Evolutionary conservation across 2,329 filamentous ascomycete genomes (phyloP).

Genomic region (Ophiocordyceps robertsii): DNA sequence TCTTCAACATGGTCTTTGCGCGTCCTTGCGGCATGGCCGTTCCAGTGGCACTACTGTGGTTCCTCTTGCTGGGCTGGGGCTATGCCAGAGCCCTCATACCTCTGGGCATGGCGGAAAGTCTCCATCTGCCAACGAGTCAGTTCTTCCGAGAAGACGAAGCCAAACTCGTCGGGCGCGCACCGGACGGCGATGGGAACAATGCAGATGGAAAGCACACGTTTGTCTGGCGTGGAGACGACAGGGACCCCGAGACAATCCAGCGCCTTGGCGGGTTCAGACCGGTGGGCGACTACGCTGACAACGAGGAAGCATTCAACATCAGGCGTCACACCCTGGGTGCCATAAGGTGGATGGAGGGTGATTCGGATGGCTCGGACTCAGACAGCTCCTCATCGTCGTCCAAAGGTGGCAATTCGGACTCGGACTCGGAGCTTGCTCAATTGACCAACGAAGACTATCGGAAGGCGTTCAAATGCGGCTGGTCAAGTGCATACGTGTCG

Average conservation of each 20-base stretch:
- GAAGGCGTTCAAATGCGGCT: background rate
- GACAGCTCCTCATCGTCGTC: background rate
- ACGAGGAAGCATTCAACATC: background rate
- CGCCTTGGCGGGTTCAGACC: background rate
- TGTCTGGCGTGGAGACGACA: background rate
- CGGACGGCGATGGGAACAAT: background rate
- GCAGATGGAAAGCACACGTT: background rate
- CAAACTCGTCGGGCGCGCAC: background rate
- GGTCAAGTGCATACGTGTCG: background rate
- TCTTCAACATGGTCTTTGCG: background rate
- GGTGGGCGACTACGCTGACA: background rate
- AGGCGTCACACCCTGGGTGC: background rate
- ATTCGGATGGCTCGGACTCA: background rate
- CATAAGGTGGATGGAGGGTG: background rate
- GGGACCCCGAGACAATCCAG: background rate
- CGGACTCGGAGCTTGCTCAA: background rate
- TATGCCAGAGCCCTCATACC: background rate
- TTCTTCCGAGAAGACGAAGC: background rate
- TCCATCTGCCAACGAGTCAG: background rate
- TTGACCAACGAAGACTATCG: background rate
- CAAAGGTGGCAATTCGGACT: background rate
- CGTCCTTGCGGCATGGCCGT: background rate
- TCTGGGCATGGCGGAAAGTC: background rate
- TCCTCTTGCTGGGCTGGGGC: background rate
- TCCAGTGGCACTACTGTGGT: background rate